These are phyloP conservation scores for Populus davidiana DNA, from an alignment of 345 rosid species.

Conservation along the genomic window DNA sequence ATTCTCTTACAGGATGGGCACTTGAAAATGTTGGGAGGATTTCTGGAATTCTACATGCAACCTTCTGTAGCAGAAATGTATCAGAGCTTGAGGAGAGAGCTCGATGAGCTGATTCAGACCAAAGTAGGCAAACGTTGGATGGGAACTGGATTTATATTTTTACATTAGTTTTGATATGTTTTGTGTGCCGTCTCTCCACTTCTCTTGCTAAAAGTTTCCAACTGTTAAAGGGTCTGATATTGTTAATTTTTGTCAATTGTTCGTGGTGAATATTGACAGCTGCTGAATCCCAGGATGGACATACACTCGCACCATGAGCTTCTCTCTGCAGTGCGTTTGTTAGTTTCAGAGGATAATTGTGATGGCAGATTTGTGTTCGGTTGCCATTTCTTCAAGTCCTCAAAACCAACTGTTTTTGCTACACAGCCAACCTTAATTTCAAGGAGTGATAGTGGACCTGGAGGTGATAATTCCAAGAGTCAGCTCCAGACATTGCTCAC, in stretches of 20 bases:
- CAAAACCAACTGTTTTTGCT: slow-evolving; percentile 29
- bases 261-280: slow-evolving; percentile 40
- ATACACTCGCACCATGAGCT: slow-evolving; percentile 51
- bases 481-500: slow-evolving; percentile 86
- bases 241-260: slow-evolving; percentile 16
- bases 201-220: neutral
- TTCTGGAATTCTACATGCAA: slow-evolving; percentile 77
- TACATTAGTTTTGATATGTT: neutral
- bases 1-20: slow-evolving; percentile 63
- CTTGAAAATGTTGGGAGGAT: slow-evolving; percentile 91
- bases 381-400: slow-evolving; percentile 40
- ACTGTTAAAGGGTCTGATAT: slow-evolving; percentile 5
- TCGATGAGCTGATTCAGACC: slow-evolving; percentile 68
- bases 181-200: neutral
- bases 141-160: neutral
- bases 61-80: slow-evolving; percentile 64
- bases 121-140: slow-evolving; percentile 50
- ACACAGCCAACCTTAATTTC: slow-evolving; percentile 38
- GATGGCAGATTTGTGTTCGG: slow-evolving; percentile 79
- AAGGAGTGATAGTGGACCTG: slow-evolving; percentile 71
- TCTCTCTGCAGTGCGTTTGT: slow-evolving; percentile 50
- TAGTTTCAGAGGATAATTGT: slow-evolving; percentile 58
- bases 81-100: slow-evolving; percentile 63
- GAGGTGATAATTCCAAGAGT: slow-evolving; percentile 85
- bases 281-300: slow-evolving; percentile 63